Conservation (phyloP, 2,329 filamentous ascomycete genomes). For the Aquanectria penicillioides region DNA sequence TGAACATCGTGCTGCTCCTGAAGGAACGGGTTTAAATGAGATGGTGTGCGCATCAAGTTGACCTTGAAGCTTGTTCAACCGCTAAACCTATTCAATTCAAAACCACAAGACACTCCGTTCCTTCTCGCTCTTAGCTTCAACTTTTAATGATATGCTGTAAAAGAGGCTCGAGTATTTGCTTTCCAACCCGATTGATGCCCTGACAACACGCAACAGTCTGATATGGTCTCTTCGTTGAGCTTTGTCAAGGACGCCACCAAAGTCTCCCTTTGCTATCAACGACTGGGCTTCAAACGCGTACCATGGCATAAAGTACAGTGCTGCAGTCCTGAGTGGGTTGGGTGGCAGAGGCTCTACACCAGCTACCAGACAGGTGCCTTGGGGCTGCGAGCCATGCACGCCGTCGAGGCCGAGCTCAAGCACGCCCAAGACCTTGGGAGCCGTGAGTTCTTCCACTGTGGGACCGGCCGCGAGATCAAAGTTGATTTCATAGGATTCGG, state of each 20-base stretch:
- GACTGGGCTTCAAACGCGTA: constrained; percentile 40
- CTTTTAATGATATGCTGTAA: constrained; percentile 33
- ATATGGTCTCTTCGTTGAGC: constrained; percentile 25
- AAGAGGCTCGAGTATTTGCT: constrained; percentile 40
- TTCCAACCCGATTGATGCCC: constrained; percentile 34
- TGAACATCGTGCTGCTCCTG: no score
- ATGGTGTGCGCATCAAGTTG: background rate
- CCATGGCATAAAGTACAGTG: constrained; percentile 42
- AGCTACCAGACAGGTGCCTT: constrained; percentile 31
- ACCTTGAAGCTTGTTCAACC: no score
- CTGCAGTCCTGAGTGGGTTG: constrained; percentile 41
- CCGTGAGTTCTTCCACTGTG: constrained; percentile 27
- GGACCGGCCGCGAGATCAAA: constrained; percentile 37
- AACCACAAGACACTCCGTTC: constrained; percentile 31
- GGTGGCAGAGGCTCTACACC: constrained; percentile 39
- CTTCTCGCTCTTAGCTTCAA: constrained; percentile 5
- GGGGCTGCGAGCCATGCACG: constrained; percentile 18
- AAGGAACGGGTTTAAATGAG: background rate
- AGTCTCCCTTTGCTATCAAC: constrained; percentile 25
- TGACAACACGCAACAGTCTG: constrained; percentile 18
- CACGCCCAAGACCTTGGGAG: constrained; percentile 34
- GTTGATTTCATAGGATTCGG: constrained; percentile 40
- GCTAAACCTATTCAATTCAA: background rate
- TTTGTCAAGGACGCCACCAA: constrained; percentile 32
- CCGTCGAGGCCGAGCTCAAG: constrained; percentile 34